Evolutionary conservation across 73 alveolate species (phyloP).

Genomic region (Symbiodinium pilosum): DNA sequence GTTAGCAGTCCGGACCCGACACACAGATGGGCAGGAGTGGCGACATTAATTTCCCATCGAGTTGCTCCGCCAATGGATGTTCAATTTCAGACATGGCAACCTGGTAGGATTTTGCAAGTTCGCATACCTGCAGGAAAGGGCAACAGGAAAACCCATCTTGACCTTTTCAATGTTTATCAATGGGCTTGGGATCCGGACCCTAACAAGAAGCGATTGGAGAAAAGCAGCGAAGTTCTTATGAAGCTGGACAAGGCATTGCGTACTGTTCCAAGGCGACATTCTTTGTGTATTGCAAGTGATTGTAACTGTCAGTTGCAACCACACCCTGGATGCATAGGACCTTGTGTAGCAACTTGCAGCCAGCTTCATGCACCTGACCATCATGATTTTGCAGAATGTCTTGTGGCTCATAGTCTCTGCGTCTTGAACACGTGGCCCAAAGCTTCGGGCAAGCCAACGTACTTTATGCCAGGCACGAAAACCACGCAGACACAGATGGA

Average conservation of each 20-base stretch:
- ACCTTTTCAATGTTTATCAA: background rate
- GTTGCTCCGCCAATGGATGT: background rate
- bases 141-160: background rate
- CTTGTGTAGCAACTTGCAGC: background rate
- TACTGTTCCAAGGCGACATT: background rate
- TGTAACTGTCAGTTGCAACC: background rate
- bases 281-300: background rate
- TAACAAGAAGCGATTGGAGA: background rate
- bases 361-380: background rate
- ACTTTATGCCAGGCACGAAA: background rate
- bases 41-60: background rate
- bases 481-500: background rate
- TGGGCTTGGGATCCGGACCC: background rate
- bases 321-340: background rate
- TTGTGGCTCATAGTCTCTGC: too few relatives aligned
- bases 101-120: background rate
- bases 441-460: background rate
- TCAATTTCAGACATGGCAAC: background rate
- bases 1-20: background rate
- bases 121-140: background rate
- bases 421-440: too few relatives aligned
- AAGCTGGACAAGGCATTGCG: background rate
- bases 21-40: background rate
- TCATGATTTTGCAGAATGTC: too few relatives aligned
- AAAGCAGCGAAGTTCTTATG: background rate